These are phyloP conservation scores for Clavispora asparagi DNA, from an alignment of 805 yeast species.

Conservation along the genomic window DNA sequence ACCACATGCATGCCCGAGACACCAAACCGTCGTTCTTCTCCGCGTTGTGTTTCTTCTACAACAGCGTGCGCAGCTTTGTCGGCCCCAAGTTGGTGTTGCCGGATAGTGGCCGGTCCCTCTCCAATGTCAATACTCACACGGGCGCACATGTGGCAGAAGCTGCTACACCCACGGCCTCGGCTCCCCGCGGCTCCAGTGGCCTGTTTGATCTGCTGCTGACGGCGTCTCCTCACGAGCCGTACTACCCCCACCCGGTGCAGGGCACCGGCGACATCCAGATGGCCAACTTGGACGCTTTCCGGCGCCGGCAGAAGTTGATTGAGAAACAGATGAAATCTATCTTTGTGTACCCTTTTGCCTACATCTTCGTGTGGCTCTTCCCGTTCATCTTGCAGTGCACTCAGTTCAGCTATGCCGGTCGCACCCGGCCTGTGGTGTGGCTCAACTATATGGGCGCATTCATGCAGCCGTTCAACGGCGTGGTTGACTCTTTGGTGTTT, in stretches of 20 bases:
- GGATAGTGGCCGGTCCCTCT: constrained; percentile 8
- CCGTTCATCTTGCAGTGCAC: constrained; percentile 68
- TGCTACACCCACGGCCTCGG: background rate
- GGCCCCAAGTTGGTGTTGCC: constrained; percentile 28
- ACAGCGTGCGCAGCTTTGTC: constrained; percentile 17
- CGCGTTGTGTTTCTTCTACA: constrained; percentile 25
- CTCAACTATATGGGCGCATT: constrained; percentile 63
- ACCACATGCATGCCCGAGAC: constrained; percentile 14
- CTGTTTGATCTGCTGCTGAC: background rate
- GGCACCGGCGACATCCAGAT: constrained; percentile 45
- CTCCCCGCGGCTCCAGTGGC: background rate
- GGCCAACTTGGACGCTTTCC: constrained; percentile 57
- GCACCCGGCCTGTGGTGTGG: constrained; percentile 55
- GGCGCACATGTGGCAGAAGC: background rate
- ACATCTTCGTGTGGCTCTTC: constrained; percentile 73
- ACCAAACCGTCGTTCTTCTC: constrained; percentile 33
- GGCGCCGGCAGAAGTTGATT: constrained; percentile 58
- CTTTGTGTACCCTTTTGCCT: constrained; percentile 80
- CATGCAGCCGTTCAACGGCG: constrained; percentile 76
- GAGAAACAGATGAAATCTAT: constrained; percentile 75
- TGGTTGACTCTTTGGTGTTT: constrained; percentile 72
- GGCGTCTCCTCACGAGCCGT: background rate
- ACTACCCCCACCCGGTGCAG: constrained; percentile 16
- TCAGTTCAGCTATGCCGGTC: constrained; percentile 43
- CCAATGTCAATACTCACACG: background rate